Evolutionary conservation across 768 basidiomycete species (phyloP).

Genomic region (Multifurca ochricompacta): DNA sequence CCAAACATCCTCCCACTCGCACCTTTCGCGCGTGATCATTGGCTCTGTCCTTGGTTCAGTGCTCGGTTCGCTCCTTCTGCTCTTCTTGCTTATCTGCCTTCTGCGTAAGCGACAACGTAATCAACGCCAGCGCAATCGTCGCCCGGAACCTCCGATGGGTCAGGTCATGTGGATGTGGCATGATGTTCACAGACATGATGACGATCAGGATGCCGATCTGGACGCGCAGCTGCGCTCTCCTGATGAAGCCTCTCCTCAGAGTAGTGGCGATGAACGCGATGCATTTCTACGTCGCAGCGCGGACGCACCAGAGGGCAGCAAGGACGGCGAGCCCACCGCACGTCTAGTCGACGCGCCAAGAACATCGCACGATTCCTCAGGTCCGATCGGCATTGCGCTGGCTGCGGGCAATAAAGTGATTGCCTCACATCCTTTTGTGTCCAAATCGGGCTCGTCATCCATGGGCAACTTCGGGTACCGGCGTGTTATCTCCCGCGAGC

Average conservation of each 20-base stretch:
- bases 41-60: conserved; percentile 19
- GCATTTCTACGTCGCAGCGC: conserved; percentile 45
- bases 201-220: conserved; percentile 9
- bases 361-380: neutral
- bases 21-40: conserved; percentile 9
- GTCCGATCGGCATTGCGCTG: conserved; percentile 14
- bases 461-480: neutral
- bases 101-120: conserved; percentile 32
- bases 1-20: neutral
- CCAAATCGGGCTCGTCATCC: neutral
- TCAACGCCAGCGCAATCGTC: neutral
- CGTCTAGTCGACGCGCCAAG: conserved; percentile 10
- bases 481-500: conserved; percentile 14
- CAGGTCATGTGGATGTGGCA: conserved; percentile 22
- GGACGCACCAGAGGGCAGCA: neutral
- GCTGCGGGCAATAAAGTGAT: neutral
- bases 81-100: conserved; percentile 23
- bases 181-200: conserved; percentile 1
- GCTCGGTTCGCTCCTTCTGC: conserved; percentile 14
- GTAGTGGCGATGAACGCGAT: conserved; percentile 63
- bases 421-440: neutral
- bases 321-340: conserved; percentile 3
- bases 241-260: conserved; percentile 63
- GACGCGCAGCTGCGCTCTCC: conserved; percentile 25
- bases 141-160: neutral